Conservation (phyloP, 73 alveolate genomes). For the Blepharisma stoltei region DNA sequence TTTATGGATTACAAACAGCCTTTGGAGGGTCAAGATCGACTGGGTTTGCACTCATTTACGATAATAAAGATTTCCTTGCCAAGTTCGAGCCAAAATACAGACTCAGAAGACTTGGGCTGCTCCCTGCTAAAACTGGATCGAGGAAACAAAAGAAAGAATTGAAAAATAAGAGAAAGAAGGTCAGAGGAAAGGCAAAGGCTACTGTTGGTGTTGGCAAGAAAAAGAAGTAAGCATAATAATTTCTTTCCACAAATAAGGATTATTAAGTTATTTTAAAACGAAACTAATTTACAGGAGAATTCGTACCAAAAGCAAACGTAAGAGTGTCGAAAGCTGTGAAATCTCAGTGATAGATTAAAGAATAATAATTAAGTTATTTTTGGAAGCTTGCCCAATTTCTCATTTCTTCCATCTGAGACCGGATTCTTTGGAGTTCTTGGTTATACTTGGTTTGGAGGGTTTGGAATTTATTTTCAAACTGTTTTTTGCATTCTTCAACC, state of each 20-base stretch:
- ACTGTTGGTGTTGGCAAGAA: background rate
- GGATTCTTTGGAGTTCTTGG: constrained; percentile 12
- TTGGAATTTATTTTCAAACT: background rate
- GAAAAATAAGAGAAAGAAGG: constrained; percentile 43
- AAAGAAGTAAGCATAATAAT: background rate
- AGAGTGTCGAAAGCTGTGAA: no score
- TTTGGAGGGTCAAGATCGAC: constrained; percentile 93
- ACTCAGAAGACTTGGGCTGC: constrained; percentile 53
- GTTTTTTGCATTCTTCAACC: constrained; percentile 21
- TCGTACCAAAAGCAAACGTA: no score
- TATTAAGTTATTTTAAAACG: no score
- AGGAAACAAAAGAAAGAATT: constrained; percentile 49
- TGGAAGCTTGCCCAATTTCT: background rate
- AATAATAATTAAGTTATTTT: no score
- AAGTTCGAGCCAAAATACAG: constrained; percentile 75
- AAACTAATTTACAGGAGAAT: no score
- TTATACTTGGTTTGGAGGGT: background rate
- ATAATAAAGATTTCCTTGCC: constrained; percentile 68
- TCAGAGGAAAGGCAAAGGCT: constrained; percentile 8
- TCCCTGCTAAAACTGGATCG: constrained; percentile 43
- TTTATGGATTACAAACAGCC: constrained; percentile 79
- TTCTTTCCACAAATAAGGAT: no score
- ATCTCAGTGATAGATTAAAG: no score
- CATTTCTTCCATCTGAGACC: constrained; percentile 24
- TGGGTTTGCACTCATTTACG: constrained; percentile 92